Evolutionary conservation across 2,329 filamentous ascomycete genomes (phyloP).

Genomic region (Penicillium sp.): DNA sequence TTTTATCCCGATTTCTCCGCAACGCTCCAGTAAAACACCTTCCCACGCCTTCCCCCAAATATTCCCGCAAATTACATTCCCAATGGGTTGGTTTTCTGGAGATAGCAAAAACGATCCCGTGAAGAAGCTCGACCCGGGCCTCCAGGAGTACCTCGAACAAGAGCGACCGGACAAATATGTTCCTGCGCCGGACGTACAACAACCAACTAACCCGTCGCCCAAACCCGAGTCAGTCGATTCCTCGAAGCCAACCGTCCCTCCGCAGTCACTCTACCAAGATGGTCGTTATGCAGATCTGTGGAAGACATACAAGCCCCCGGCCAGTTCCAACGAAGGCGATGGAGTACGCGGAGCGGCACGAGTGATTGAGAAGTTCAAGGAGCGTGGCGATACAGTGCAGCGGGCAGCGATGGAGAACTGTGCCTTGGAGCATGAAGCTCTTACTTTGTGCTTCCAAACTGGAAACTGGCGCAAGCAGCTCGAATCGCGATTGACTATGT

Average conservation of each 20-base stretch:
- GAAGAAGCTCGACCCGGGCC: slow-evolving; percentile 73
- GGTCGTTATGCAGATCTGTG: slow-evolving; percentile 82
- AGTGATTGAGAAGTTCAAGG: slow-evolving; percentile 80
- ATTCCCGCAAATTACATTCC: background rate
- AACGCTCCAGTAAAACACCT: slow-evolving; percentile 1
- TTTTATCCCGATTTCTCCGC: slow-evolving; percentile 29
- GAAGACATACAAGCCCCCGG: slow-evolving; percentile 80
- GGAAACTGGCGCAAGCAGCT: slow-evolving; percentile 65
- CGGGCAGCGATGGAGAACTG: slow-evolving; percentile 90
- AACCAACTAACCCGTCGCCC: slow-evolving; percentile 15
- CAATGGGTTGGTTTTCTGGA: slow-evolving; percentile 66
- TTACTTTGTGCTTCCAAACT: slow-evolving; percentile 76
- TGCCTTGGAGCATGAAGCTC: slow-evolving; percentile 77
- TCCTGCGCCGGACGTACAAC: slow-evolving; percentile 33
- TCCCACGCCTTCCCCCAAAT: background rate
- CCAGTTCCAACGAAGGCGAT: slow-evolving; percentile 63
- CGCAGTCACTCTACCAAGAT: slow-evolving; percentile 64
- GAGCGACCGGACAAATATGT: slow-evolving; percentile 74
- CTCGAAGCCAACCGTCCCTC: slow-evolving; percentile 36
- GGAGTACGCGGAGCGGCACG: slow-evolving; percentile 78
- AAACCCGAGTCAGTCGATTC: slow-evolving; percentile 23
- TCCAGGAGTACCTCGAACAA: slow-evolving; percentile 80
- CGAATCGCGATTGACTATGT: slow-evolving; percentile 66
- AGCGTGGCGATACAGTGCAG: slow-evolving; percentile 74
- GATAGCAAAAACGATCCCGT: slow-evolving; percentile 61